These are phyloP conservation scores for Cylindrotheca closterium DNA, from an alignment of 108 stramenopile genomes.

Conservation along the genomic window DNA sequence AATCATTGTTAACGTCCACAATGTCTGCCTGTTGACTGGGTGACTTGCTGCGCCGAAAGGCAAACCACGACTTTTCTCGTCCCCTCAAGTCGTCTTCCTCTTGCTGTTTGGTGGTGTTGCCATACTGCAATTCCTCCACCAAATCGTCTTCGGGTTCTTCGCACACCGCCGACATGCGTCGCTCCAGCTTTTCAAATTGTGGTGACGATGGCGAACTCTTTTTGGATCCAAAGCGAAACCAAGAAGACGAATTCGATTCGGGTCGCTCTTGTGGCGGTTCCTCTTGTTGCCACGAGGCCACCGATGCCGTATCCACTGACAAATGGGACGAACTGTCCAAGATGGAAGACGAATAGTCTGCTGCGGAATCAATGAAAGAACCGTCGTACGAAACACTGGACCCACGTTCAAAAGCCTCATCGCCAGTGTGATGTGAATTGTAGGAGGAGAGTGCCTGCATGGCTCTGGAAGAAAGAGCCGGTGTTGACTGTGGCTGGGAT, in stretches of 20 bases:
- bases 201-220: slow-evolving; percentile 13
- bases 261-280: neutral
- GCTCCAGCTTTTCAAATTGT: slow-evolving; percentile 6
- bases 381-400: neutral
- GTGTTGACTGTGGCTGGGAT: neutral
- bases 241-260: slow-evolving; percentile 13
- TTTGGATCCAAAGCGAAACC: slow-evolving; percentile 36
- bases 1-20: neutral
- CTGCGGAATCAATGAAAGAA: neutral
- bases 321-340: slow-evolving; percentile 8
- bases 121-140: neutral
- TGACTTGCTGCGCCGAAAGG: slow-evolving; percentile 15
- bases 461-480: slow-evolving; percentile 7
- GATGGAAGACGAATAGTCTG: slow-evolving; percentile 2
- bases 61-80: slow-evolving; percentile 14
- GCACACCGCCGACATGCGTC: slow-evolving; percentile 13
- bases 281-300: slow-evolving; percentile 19
- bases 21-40: neutral
- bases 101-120: neutral
- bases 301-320: slow-evolving; percentile 23
- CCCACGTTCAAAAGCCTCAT: neutral
- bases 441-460: slow-evolving; percentile 2
- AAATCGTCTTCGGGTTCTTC: slow-evolving; percentile 20
- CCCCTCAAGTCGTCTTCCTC: neutral
- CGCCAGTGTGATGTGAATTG: neutral